phyloP scores from a whole-genome alignment of 2,329 filamentous ascomycete genomes.

The Mollisia scopiformis region DNA sequence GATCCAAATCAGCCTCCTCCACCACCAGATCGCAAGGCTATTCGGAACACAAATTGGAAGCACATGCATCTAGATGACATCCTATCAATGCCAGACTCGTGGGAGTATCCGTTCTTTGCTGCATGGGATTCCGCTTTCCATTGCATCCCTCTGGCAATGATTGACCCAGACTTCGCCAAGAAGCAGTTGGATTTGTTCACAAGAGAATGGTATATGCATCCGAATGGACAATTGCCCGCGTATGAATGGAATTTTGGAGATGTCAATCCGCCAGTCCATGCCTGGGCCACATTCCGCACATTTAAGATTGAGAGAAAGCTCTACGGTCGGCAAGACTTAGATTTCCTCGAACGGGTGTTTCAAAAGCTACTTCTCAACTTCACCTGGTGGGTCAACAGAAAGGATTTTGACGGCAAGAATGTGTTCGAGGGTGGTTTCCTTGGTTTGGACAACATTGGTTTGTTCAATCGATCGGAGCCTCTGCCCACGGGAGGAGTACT shows the following conservation, averaged over 20 bases:
- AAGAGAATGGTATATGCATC: slow-evolving; percentile 98
- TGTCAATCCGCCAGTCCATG: slow-evolving; percentile 94
- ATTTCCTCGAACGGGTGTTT: slow-evolving; percentile 95
- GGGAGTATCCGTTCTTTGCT: slow-evolving; percentile 98
- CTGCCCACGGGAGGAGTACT: slow-evolving; percentile 90
- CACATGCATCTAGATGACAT: slow-evolving; percentile 96
- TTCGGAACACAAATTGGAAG: slow-evolving; percentile 90
- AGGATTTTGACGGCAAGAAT: slow-evolving; percentile 93
- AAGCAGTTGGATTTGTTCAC: slow-evolving; percentile 97
- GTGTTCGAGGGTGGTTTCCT: slow-evolving; percentile 97
- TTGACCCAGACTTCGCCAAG: slow-evolving; percentile 96
- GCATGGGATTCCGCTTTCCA: slow-evolving; percentile 98
- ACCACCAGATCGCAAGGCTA: slow-evolving; percentile 74
- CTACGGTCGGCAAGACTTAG: slow-evolving; percentile 91
- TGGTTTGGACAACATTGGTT: slow-evolving; percentile 92
- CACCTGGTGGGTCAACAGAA: slow-evolving; percentile 99
- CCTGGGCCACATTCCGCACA: slow-evolving; percentile 91
- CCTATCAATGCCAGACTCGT: slow-evolving; percentile 96
- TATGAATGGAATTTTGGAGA: slow-evolving; percentile 98
- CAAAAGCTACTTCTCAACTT: slow-evolving; percentile 96
- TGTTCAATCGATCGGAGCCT: slow-evolving; percentile 96
- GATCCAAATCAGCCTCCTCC: slow-evolving; percentile 88
- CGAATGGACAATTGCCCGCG: slow-evolving; percentile 91
- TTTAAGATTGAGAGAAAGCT: slow-evolving; percentile 99
- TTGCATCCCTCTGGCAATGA: slow-evolving; percentile 94